These are phyloP conservation scores for Scedosporium aurantiacum DNA, from an alignment of 2,329 filamentous ascomycete species.

Conservation along the genomic window DNA sequence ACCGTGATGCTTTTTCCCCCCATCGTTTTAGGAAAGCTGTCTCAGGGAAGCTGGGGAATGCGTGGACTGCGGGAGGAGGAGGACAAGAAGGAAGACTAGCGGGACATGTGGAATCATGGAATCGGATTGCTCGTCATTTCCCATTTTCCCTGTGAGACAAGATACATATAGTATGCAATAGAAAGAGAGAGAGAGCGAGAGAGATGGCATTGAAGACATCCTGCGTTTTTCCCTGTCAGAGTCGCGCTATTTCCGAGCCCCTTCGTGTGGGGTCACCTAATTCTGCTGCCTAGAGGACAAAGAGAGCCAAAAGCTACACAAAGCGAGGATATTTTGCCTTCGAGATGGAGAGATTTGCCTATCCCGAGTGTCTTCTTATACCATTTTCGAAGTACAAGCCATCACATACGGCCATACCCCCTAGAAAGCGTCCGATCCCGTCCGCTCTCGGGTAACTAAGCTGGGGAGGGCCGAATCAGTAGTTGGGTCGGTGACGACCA, in stretches of 20 bases:
- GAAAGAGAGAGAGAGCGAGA: conserved; percentile 1
- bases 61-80: neutral
- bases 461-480: neutral
- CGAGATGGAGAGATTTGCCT: no score
- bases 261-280: neutral
- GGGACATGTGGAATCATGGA: neutral
- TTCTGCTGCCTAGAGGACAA: neutral
- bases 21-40: neutral
- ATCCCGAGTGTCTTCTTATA: neutral
- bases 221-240: neutral
- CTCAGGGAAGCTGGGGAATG: neutral
- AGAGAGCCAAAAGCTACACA: neutral
- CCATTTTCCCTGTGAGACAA: neutral
- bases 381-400: neutral
- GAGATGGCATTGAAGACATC: neutral
- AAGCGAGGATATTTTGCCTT: neutral
- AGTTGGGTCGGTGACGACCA: conserved; percentile 1
- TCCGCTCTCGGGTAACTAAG: conserved; percentile 1
- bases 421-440: neutral
- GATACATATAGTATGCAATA: conserved; percentile 7
- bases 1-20: neutral
- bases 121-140: neutral
- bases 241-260: neutral
- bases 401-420: conserved; percentile 1
- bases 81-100: neutral